Evolutionary conservation across 495 filamentous ascomycete genomes (phyloP), one percentile per base, ranked within the genome.

Genomic region (Aspergillus incahuasiensis): DNA sequence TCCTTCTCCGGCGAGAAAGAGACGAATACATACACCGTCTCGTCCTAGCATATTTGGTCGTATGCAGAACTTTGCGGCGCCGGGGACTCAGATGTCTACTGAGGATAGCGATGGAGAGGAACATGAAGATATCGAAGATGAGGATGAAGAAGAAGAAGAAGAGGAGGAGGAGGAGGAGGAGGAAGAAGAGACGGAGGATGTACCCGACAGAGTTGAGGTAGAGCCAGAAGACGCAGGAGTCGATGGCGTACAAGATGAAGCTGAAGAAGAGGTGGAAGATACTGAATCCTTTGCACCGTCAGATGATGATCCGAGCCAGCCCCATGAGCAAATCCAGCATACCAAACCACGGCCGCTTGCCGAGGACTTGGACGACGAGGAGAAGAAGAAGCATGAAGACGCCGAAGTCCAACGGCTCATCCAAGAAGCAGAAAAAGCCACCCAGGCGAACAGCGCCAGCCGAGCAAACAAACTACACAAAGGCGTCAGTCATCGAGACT

Each of bases 11-110:
- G 41, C 53, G 47, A 63, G 66, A 12, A 74, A 73, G 48, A 60
- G 74, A 59, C 57, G 64, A 38, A 68, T 76, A 6, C 70, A 75
- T 50, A 78, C 70, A 0, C 72, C 75, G 5, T 78, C 74, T 28
- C 64, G 69, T 13, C 69, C 73, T 25, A 67, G 65, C 55, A 74
- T 76, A 30, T 87, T 95, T 64, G 81, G 88, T 28, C 81, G 83
- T 43, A 78, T 92, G 49, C 82, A 82, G 48, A 75, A 82, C 38
- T 96, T 97, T 73, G 79, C 85, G 42, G 91, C 91, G 18, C 82
- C 88, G 28, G 85, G 85, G 7, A 66, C 79, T 12, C 76, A 83
- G 57, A 30, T 64, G 11, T 64, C 69, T 13, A 50, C 63, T 16
- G 51, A 59, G 6, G 58, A 65, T 25, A 64, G 68, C 28, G 66